phyloP scores from a whole-genome alignment of 179 eudicot genomes.

The Actinidia arguta region DNA sequence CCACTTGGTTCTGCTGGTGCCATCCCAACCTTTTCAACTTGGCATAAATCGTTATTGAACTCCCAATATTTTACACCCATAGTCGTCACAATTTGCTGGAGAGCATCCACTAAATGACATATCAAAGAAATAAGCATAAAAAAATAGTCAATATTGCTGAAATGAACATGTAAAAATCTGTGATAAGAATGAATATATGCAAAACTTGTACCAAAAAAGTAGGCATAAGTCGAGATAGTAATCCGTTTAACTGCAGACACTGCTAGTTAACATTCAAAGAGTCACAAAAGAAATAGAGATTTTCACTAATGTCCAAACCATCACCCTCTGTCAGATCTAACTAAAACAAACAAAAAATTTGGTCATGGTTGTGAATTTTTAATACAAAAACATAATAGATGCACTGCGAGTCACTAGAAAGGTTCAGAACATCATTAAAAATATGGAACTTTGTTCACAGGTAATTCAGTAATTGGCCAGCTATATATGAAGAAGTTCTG shows the following conservation, averaged over 20 bases:
- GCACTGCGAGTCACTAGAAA: background rate
- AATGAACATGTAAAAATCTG: background rate
- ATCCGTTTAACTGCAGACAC: background rate
- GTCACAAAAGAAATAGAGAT: background rate
- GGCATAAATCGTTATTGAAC: slow-evolving; percentile 55
- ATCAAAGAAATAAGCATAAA: slow-evolving; percentile 3
- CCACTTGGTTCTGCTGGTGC: slow-evolving; percentile 37
- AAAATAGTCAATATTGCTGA: background rate
- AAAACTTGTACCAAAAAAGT: background rate
- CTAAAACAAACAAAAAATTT: background rate
- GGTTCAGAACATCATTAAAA: background rate
- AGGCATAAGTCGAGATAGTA: background rate
- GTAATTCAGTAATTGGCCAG: background rate
- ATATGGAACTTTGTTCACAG: background rate
- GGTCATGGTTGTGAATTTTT: background rate
- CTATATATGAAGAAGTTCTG: background rate
- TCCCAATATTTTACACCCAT: slow-evolving; percentile 70
- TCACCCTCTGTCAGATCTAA: background rate
- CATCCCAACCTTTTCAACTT: slow-evolving; percentile 47
- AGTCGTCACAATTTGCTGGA: slow-evolving; percentile 50
- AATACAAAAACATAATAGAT: background rate
- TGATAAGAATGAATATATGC: background rate
- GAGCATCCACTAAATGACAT: slow-evolving; percentile 49
- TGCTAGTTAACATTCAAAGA: background rate
- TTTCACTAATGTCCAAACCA: background rate